Conservation (phyloP, 2,329 filamentous ascomycete genomes). For the Helotiales sp. region DNA sequence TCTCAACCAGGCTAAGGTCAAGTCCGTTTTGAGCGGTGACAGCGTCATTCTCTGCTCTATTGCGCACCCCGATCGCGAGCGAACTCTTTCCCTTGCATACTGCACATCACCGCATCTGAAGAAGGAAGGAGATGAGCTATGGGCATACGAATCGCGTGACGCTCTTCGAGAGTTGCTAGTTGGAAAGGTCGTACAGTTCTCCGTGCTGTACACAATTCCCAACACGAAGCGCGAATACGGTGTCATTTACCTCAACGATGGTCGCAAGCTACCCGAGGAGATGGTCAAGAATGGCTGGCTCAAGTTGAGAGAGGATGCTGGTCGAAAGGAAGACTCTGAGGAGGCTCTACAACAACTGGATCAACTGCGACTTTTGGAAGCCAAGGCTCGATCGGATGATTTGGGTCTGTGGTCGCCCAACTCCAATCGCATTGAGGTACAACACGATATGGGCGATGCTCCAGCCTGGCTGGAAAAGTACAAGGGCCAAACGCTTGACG, state of each 20-base stretch:
- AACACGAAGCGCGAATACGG: constrained; percentile 89
- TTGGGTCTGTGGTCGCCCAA: constrained; percentile 82
- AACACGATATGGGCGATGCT: constrained; percentile 79
- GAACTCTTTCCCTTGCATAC: constrained; percentile 87
- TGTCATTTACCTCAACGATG: constrained; percentile 75
- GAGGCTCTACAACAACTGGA: constrained; percentile 75
- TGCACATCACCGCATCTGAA: constrained; percentile 85
- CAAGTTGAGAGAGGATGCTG: constrained; percentile 92
- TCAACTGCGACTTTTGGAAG: constrained; percentile 76
- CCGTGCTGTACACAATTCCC: constrained; percentile 85
- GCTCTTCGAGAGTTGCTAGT: constrained; percentile 83
- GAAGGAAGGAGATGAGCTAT: constrained; percentile 90
- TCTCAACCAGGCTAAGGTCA: constrained; percentile 71
- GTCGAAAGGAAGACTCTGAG: constrained; percentile 85
- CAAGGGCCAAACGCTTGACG: constrained; percentile 85
- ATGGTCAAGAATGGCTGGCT: constrained; percentile 88
- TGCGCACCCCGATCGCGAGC: constrained; percentile 81
- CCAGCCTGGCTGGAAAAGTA: constrained; percentile 77
- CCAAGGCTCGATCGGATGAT: constrained; percentile 74
- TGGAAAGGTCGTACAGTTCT: constrained; percentile 86
- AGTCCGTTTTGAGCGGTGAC: constrained; percentile 93
- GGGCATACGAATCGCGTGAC: constrained; percentile 93
- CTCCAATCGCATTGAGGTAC: constrained; percentile 71
- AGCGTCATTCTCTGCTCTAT: constrained; percentile 83
- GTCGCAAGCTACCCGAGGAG: constrained; percentile 78